These are phyloP conservation scores for Pichia sp. DNA, from an alignment of 1,139 yeast genomes.

Conservation along the genomic window DNA sequence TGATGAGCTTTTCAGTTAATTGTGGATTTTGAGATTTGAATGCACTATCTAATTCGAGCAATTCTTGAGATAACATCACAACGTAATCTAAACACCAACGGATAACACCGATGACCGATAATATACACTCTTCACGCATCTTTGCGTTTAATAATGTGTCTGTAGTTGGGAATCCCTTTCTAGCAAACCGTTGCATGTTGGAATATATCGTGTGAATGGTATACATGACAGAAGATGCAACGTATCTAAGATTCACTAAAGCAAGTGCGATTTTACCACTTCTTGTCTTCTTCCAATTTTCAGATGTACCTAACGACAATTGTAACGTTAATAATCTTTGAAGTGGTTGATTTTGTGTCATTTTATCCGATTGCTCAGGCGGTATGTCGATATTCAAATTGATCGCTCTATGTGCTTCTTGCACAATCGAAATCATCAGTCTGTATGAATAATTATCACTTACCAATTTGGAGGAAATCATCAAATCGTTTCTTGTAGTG, in stretches of 20 bases:
- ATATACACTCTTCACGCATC: slow-evolving; percentile 54
- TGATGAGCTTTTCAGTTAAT: slow-evolving; percentile 24
- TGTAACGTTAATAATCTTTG: slow-evolving; percentile 68
- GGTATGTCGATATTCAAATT: slow-evolving; percentile 67
- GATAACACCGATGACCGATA: slow-evolving; percentile 67
- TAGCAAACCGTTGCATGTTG: slow-evolving; percentile 46
- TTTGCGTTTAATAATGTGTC: slow-evolving; percentile 55
- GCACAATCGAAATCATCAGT: slow-evolving; percentile 46
- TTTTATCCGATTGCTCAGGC: slow-evolving; percentile 66
- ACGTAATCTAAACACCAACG: slow-evolving; percentile 78
- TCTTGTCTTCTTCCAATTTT: slow-evolving; percentile 45
- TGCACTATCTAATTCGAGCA: slow-evolving; percentile 37
- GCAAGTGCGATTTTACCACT: slow-evolving; percentile 66
- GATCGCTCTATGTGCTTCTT: slow-evolving; percentile 68
- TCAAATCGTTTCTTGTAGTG: slow-evolving; percentile 48
- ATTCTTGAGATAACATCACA: slow-evolving; percentile 65
- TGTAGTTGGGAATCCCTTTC: slow-evolving; percentile 32
- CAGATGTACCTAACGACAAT: slow-evolving; percentile 59
- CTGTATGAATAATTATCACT: slow-evolving; percentile 34
- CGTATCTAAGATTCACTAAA: slow-evolving; percentile 63
- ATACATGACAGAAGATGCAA: slow-evolving; percentile 74
- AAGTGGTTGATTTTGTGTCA: slow-evolving; percentile 69
- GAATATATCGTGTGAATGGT: slow-evolving; percentile 62
- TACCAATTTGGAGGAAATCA: slow-evolving; percentile 30
- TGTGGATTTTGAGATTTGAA: slow-evolving; percentile 24